Percentiles rank a stretch among this genome's conserved stretches.
These are phyloP conservation scores for Cutaneotrichosporon cutaneum DNA, from an alignment of 1,284 basidiomycete genomes.

Conservation along the genomic window DNA sequence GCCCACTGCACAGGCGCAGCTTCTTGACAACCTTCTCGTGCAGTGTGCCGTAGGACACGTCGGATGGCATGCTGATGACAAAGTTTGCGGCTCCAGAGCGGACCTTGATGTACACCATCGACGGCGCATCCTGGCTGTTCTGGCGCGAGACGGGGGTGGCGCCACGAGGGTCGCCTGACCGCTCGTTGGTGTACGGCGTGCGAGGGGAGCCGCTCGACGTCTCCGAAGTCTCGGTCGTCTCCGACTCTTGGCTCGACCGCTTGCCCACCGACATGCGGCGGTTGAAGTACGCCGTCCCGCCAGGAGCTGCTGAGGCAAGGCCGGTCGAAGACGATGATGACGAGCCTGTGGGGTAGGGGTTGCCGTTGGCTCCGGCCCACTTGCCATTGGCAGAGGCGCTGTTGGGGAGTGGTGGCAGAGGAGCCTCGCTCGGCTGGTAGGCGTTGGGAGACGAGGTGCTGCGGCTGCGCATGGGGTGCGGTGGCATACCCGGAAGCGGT, in stretches of 20 bases:
- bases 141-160: constrained; percentile 39
- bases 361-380: constrained; percentile 18
- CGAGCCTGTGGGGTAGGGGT: constrained; percentile 20
- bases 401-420: constrained; percentile 30
- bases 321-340: constrained; percentile 35
- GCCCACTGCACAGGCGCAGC: constrained; percentile 79
- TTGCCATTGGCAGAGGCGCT: constrained; percentile 11
- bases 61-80: constrained; percentile 79
- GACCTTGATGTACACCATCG: constrained; percentile 68
- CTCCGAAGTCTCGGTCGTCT: constrained; percentile 51
- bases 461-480: constrained; percentile 47
- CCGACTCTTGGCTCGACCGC: constrained; percentile 42
- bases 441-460: constrained; percentile 56
- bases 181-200: constrained; percentile 58
- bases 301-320: constrained; percentile 23
- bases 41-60: constrained; percentile 74
- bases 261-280: constrained; percentile 27
- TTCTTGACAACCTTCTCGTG: constrained; percentile 89
- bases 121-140: constrained; percentile 29
- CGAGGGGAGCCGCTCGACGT: constrained; percentile 48
- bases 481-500: constrained; percentile 15
- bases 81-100: constrained; percentile 59
- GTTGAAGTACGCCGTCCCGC: constrained; percentile 45
- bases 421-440: constrained; percentile 44
- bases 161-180: constrained; percentile 52